A percentile compares a stretch with the other conserved stretches of the same genome.
phyloP scores from a whole-genome alignment of 257 asterid species.

The Primulina tabacum region DNA sequence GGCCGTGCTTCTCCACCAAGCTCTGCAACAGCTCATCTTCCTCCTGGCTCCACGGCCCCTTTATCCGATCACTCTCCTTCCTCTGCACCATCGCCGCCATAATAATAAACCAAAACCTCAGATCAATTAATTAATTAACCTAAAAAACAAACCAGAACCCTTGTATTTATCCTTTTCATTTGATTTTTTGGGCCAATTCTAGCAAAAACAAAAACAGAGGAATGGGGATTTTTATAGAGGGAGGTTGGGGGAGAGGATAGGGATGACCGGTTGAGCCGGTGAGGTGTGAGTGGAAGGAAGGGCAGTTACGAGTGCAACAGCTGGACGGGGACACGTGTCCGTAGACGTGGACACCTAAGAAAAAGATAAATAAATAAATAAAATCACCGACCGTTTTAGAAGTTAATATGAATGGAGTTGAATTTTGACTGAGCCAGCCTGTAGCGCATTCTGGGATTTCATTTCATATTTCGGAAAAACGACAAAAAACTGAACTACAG shows the following conservation, averaged over 20 bases:
- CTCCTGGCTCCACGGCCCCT: slow-evolving; percentile 91
- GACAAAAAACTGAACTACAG: slow-evolving; percentile 42
- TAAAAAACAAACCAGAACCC: no score
- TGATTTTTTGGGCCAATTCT: neutral
- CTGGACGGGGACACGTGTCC: slow-evolving; percentile 76
- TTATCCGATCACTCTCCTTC: slow-evolving; percentile 61
- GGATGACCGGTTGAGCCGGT: slow-evolving; percentile 52
- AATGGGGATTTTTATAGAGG: slow-evolving; percentile 30
- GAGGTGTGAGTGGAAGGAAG: slow-evolving; percentile 33
- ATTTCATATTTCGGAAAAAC: slow-evolving; percentile 38
- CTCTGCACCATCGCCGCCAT: slow-evolving; percentile 45
- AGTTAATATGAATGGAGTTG: slow-evolving; percentile 43
- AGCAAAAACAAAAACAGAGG: no score
- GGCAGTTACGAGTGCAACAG: slow-evolving; percentile 62
- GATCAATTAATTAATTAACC: no score
- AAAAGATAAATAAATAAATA: slow-evolving; percentile 14
- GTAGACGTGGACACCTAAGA: slow-evolving; percentile 32
- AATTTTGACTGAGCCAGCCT: slow-evolving; percentile 59
- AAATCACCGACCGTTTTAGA: slow-evolving; percentile 88
- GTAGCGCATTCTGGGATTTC: slow-evolving; percentile 39
- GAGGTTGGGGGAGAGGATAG: slow-evolving; percentile 33
- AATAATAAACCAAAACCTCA: neutral
- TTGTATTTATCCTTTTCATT: neutral
- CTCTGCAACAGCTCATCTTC: slow-evolving; percentile 60
- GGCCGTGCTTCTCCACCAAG: slow-evolving; percentile 66